Percentiles rank a stretch among this genome's conserved stretches.
phyloP scores from a whole-genome alignment of 2,329 filamentous ascomycete species.

The Stagonosporopsis cucurbitacearum region DNA sequence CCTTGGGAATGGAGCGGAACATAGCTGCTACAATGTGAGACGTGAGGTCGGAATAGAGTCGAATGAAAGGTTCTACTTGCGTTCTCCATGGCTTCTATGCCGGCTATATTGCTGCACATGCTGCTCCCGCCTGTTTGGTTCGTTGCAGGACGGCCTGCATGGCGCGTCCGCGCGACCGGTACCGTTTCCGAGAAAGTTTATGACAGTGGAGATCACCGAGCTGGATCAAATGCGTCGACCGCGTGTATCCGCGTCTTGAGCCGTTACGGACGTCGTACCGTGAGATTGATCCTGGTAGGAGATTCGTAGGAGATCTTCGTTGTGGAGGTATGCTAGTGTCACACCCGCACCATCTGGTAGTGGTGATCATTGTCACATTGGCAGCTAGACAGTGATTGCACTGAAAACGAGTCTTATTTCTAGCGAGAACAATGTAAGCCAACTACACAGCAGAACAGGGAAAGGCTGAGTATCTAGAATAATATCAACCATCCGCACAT shows the following conservation, averaged over 20 bases:
- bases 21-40: conserved; percentile 12
- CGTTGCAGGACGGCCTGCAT: not conserved
- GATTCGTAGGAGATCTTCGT: not conserved
- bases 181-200: conserved; percentile 2
- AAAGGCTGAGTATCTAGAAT: not conserved
- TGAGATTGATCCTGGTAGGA: not conserved
- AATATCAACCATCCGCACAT: not conserved
- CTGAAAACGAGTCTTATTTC: not conserved
- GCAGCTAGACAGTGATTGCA: not conserved
- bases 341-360: not conserved
- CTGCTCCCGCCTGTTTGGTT: not conserved
- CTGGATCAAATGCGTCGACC: not conserved
- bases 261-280: not conserved
- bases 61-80: not conserved
- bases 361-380: not conserved
- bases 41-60: not conserved
- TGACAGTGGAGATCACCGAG: not conserved
- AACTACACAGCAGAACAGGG: not conserved
- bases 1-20: conserved; percentile 35
- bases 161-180: not conserved
- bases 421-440: not conserved
- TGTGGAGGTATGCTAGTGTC: not conserved
- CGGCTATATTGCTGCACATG: not conserved
- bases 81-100: not conserved
- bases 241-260: not conserved